phyloP scores from a whole-genome alignment of 208 protist species.

The Crithidia thermophila region DNA sequence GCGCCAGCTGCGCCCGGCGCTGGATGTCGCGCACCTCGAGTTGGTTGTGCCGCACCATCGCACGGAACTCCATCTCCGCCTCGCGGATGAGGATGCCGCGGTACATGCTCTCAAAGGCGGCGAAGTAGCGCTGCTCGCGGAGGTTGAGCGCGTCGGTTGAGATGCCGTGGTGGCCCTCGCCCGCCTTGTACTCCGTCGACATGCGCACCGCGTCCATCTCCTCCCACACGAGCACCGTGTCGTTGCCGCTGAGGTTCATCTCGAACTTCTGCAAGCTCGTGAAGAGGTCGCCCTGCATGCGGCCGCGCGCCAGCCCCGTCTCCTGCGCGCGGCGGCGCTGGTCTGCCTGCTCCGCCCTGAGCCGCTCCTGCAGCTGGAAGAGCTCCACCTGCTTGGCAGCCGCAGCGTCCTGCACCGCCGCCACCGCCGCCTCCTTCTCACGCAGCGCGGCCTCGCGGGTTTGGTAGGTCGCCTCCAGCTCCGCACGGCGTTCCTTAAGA shows the following conservation, averaged over 20 bases:
- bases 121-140: conserved; percentile 39
- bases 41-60: conserved; percentile 30
- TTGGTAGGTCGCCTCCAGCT: conserved; percentile 35
- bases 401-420: conserved; percentile 27
- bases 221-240: background rate
- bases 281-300: conserved; percentile 20
- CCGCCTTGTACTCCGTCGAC: conserved; percentile 23
- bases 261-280: conserved; percentile 29
- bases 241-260: conserved; percentile 21
- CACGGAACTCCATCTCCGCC: conserved; percentile 32
- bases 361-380: conserved; percentile 28
- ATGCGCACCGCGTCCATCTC: conserved; percentile 24
- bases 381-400: conserved; percentile 30
- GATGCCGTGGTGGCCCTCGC: background rate
- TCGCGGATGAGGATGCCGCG: conserved; percentile 40
- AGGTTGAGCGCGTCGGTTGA: conserved; percentile 21
- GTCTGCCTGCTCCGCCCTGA: conserved; percentile 29
- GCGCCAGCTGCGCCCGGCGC: conserved; percentile 38
- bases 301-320: conserved; percentile 20
- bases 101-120: conserved; percentile 41
- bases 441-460: conserved; percentile 38
- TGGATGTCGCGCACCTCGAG: conserved; percentile 39
- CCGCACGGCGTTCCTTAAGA: conserved; percentile 30
- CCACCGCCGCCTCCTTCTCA: conserved; percentile 29
- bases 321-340: conserved; percentile 28